These are phyloP conservation scores for Saksenaea oblongispora DNA, from an alignment of 371 early-diverging fungal species.

Conservation along the genomic window DNA sequence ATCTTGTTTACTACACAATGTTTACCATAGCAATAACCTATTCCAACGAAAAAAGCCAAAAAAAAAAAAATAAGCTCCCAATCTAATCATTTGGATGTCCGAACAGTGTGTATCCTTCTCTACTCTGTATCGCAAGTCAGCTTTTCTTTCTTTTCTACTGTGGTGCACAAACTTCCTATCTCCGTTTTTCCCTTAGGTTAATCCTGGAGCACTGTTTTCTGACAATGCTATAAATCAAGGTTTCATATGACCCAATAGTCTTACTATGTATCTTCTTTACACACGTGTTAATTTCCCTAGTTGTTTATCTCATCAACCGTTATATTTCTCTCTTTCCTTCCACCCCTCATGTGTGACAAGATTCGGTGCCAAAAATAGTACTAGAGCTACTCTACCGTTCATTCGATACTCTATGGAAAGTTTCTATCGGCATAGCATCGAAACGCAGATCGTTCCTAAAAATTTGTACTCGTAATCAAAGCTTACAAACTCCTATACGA, in stretches of 20 bases:
- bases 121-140: not conserved
- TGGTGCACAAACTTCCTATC: slow-evolving; percentile 3
- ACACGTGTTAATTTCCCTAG: slow-evolving; percentile 8
- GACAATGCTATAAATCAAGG: not conserved
- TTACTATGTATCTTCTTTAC: not conserved
- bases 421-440: not conserved
- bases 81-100: not conserved
- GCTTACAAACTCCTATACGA: not conserved
- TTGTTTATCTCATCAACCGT: not conserved
- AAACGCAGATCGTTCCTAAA: not conserved
- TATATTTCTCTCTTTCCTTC: not conserved
- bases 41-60: not conserved
- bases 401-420: not conserved
- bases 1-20: too few species aligned
- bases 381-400: not conserved
- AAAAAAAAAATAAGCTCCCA: not conserved
- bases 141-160: slow-evolving; percentile 5
- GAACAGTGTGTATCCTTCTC: not conserved
- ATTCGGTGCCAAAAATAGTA: slow-evolving; percentile 1
- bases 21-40: not conserved
- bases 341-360: slow-evolving; percentile 4
- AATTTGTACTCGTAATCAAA: not conserved
- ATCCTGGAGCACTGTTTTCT: not conserved
- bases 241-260: not conserved
- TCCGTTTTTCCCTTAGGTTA: not conserved